Percentiles rank a stretch among this genome's conserved stretches.
Conservation (phyloP, 2,329 filamentous ascomycete species). For the Rhynchosporium agropyri region DNA sequence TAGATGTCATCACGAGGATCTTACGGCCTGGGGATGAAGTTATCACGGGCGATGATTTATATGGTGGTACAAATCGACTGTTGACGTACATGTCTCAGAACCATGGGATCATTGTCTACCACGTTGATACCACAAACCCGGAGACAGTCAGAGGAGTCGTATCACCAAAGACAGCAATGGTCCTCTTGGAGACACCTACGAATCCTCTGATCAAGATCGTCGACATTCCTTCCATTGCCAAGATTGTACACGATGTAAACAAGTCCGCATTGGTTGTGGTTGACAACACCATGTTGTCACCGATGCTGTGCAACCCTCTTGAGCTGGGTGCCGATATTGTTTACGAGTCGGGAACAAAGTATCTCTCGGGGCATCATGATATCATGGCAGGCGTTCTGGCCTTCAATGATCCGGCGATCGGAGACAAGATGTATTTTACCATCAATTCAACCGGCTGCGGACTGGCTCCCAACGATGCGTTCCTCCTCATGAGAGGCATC, state of each 20-base stretch:
- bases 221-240: constrained; percentile 81
- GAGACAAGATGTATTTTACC: constrained; percentile 91
- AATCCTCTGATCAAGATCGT: constrained; percentile 99
- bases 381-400: constrained; percentile 98
- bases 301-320: constrained; percentile 89
- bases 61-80: constrained; percentile 91
- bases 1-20: constrained; percentile 93
- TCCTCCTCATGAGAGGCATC: constrained; percentile 90
- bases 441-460: constrained; percentile 97
- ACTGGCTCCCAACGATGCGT: constrained; percentile 91
- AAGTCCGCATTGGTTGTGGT: constrained; percentile 82
- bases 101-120: constrained; percentile 89
- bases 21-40: constrained; percentile 94
- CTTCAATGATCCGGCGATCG: constrained; percentile 78
- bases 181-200: constrained; percentile 92
- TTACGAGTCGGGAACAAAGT: constrained; percentile 98
- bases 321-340: constrained; percentile 94
- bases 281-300: constrained; percentile 99
- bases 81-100: constrained; percentile 90
- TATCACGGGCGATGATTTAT: constrained; percentile 94
- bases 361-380: constrained; percentile 96
- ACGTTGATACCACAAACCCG: constrained; percentile 88
- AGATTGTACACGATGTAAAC: constrained; percentile 75
- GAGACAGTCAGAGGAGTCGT: constrained; percentile 71
- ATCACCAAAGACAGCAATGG: constrained; percentile 85